phyloP scores from a whole-genome alignment of 2,329 filamentous ascomycete genomes.

The Aspergillus novoparasiticus region DNA sequence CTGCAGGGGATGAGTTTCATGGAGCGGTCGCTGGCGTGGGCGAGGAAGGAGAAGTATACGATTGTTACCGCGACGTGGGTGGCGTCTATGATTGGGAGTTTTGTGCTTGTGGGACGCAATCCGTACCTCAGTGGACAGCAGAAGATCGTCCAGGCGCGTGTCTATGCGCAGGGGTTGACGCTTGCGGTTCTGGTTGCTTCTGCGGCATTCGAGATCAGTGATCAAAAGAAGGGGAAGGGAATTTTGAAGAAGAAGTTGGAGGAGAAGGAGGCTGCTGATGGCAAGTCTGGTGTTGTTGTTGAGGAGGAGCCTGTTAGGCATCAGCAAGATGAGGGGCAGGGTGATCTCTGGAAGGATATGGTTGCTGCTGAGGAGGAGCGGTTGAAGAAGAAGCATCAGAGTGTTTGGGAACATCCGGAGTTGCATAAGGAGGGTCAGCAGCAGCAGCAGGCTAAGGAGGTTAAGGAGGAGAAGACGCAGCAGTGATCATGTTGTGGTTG shows the following conservation, averaged over 20 bases:
- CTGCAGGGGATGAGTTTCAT: constrained; percentile 58
- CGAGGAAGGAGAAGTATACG: constrained; percentile 77
- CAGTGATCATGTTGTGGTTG: background rate
- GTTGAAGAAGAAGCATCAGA: constrained; percentile 44
- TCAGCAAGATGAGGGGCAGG: constrained; percentile 65
- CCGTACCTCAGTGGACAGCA: constrained; percentile 73
- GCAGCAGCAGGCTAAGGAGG: background rate
- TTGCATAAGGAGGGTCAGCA: background rate
- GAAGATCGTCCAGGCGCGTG: constrained; percentile 91
- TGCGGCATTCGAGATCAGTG: constrained; percentile 78
- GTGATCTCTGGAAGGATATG: constrained; percentile 82
- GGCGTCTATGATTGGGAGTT: constrained; percentile 73
- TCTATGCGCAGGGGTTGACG: constrained; percentile 89
- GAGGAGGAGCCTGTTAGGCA: constrained; percentile 82
- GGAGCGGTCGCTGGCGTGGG: constrained; percentile 71
- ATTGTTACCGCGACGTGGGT: constrained; percentile 84
- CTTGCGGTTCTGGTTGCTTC: constrained; percentile 80
- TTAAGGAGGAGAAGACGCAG: background rate
- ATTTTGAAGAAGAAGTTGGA: constrained; percentile 59
- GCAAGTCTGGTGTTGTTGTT: constrained; percentile 60
- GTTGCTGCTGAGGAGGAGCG: constrained; percentile 51
- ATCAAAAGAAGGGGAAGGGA: constrained; percentile 70
- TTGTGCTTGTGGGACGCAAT: constrained; percentile 76
- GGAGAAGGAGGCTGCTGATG: constrained; percentile 71
- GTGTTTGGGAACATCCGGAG: constrained; percentile 35